These are phyloP conservation scores for Ceratocystis albifundus DNA, from an alignment of 2,329 filamentous ascomycete species.

Conservation along the genomic window DNA sequence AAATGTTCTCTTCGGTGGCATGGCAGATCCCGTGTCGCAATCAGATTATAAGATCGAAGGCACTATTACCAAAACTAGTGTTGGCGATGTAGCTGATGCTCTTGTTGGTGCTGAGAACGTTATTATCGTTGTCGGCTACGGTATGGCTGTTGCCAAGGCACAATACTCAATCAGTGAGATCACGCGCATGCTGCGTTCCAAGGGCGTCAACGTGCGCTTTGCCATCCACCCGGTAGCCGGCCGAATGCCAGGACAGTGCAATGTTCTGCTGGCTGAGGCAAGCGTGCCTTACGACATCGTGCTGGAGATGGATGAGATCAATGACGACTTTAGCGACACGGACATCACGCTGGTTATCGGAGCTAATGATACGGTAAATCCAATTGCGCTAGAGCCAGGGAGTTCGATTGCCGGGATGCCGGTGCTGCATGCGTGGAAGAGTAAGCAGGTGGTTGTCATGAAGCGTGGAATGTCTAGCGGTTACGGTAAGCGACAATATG, in stretches of 20 bases:
- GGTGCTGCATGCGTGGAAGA: conserved; percentile 86
- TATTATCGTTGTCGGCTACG: conserved; percentile 83
- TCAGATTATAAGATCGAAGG: conserved; percentile 67
- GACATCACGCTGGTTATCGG: conserved; percentile 83
- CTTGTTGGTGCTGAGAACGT: conserved; percentile 68
- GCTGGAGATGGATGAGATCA: conserved; percentile 92
- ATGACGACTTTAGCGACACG: conserved; percentile 77
- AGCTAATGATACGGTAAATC: conserved; percentile 87
- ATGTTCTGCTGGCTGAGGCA: conserved; percentile 78
- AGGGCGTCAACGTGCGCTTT: conserved; percentile 72
- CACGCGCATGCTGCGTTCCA: conserved; percentile 57
- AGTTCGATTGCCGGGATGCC: conserved; percentile 87
- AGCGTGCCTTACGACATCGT: conserved; percentile 85
- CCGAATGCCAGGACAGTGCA: conserved; percentile 87
- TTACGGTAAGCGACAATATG: conserved; percentile 49
- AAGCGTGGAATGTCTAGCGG: conserved; percentile 82
- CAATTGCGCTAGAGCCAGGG: conserved; percentile 72
- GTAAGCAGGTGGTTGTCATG: conserved; percentile 86
- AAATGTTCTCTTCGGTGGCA: conserved; percentile 80
- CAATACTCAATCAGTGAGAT: conserved; percentile 86
- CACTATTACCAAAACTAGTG: conserved; percentile 61
- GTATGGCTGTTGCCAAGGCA: conserved; percentile 88
- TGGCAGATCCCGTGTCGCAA: conserved; percentile 47
- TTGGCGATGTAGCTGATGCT: conserved; percentile 70
- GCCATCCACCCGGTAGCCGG: conserved; percentile 85